Evolutionary conservation across 768 basidiomycete genomes (phyloP), one percentile per base, ranked within the genome.

Genomic region (Dentipellis fragilis): DNA sequence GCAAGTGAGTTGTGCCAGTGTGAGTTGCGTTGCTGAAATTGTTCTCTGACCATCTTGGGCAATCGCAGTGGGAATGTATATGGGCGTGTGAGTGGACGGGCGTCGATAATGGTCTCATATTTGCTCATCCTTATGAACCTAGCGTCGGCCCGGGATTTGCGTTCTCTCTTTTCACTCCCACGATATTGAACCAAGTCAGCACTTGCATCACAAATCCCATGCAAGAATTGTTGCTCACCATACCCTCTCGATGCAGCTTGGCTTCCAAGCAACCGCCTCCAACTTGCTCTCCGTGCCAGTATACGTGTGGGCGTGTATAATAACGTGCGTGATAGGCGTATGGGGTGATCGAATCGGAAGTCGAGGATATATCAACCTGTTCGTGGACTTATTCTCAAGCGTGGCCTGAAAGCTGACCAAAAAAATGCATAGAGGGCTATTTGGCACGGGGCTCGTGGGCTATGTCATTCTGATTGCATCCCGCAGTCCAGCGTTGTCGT

Each of bases 221-320:
- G 29, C 29, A 3, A 29, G n/a, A 16, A 36, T 22, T 19, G 19
- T 10, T 56, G 16, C 10, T n/a, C 34, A n/a, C 40, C 6, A 34
- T 22, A 37, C 3, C 9, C 16, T 45, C 29, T 29, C 29, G 29
- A 29, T 29, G 29, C 19, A 55, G 37, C 42, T 56, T 79, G 84
- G 83, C 3, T 86, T 77, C 69, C 67, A 69, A 39, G 80, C 85
- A 10, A 88, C 84, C 1, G 67, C 72, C 22, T 85, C 87, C 2
- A 89, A 90, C 63, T 66, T 90, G 11, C 72, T 91, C 14, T 85
- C 85, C 0, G 86, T 89, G 4, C 87, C 88, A 1, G 84, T 89
- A 34, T 89, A 89, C 64, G 78, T 75, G 4, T 87, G 84, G 79
- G 80, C 83, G n/a, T 85, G 85, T 61, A 66, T 86, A 37, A 70